Base-by-base conservation (phyloP, 257 asterid genomes). In the Capsicum rhomboideum region DNA sequence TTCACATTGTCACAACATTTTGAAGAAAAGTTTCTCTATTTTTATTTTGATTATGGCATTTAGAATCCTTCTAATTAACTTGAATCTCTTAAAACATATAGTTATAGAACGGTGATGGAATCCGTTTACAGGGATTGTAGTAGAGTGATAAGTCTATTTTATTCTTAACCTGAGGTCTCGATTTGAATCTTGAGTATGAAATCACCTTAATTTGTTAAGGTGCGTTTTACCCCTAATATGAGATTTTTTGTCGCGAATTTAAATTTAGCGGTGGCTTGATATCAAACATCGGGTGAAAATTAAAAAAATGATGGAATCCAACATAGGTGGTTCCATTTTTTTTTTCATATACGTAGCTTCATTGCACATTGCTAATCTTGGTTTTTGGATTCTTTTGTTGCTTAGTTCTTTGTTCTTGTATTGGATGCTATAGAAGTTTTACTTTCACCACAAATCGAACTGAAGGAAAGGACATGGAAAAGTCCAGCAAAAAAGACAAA, bases 161-260 rank as follows among this genome's bases (percentile, higher is more conserved):
- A 4, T 34, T 1, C 10, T 67, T 31, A 34, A 67, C 2, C 4
- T 31, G 3, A 17, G 1, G 0, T 34, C 34, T 67, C 0, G 37
- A 0, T 1, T 31, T 4, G 1, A 0, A 17, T 0, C 0, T 23
- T 31, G 10, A 0, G 0, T 8, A 10, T 31, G 0, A 8, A 67
- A 34, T 31, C 3, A 0, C 5, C 44, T 1, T 31, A 4, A 34
- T 17, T 67, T 17, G 0, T 66, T 66, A 17, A 11, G 0, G 1
- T 1, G 6, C 1, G 3, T 0, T 66, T 63, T 66, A 29, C 28
- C 1, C 7, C 0, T 0, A 63, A 6, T 28, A 6, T 3, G 26
- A 13, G 40, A 2, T 4, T 63, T 63, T 0, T 0, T 6, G 0
- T 63, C 5, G n/a, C 10, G 2, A 63, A 63, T 6, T 0, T 2